Conservation (phyloP, 139 green algal genomes). For the Parachlorella kessleri region DNA sequence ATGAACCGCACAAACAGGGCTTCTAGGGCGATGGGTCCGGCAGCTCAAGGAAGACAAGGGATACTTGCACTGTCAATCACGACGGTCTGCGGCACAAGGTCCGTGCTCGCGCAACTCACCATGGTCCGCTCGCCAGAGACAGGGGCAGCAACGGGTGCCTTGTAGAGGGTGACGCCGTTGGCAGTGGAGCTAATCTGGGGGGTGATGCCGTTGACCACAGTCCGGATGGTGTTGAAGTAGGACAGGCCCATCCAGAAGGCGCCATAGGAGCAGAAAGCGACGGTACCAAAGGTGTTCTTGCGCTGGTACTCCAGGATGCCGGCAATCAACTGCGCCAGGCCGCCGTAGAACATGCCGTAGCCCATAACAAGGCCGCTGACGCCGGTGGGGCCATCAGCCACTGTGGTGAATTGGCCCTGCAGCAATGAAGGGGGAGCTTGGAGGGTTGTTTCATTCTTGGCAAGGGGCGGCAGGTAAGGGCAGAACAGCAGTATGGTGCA, state of each 20-base stretch:
- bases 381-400: neutral
- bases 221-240: constrained; percentile 14
- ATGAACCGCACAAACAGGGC: too few species aligned
- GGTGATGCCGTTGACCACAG: neutral
- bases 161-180: neutral
- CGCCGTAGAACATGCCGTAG: constrained; percentile 71
- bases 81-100: too few species aligned
- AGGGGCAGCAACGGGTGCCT: neutral
- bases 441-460: too few species aligned
- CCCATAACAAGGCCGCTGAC: constrained; percentile 19
- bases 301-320: constrained; percentile 68
- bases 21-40: too few species aligned
- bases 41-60: too few species aligned
- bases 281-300: constrained; percentile 73
- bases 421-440: too few species aligned
- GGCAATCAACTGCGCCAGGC: constrained; percentile 69
- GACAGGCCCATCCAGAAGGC: constrained; percentile 38
- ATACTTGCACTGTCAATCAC: too few species aligned
- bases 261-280: constrained; percentile 71
- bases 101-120: constrained; percentile 9
- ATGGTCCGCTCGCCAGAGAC: constrained; percentile 29
- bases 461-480: too few species aligned
- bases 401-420: neutral
- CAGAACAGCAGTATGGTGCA: too few species aligned
- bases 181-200: neutral